phyloP scores from a whole-genome alignment of 768 basidiomycete species.

The Roridomyces roridus region DNA sequence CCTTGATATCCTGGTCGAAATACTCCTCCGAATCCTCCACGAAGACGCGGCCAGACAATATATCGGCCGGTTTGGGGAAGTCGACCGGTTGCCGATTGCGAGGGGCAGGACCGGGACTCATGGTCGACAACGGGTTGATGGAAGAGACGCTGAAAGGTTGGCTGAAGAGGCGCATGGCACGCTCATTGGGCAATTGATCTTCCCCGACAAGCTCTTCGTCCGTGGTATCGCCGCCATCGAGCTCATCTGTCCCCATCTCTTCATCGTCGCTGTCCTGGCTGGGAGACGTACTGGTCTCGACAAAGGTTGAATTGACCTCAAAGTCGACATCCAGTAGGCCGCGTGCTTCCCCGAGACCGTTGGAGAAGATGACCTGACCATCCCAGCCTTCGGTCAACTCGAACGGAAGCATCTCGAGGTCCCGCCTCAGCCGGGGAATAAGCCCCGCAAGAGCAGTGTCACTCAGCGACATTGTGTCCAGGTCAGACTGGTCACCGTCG shows the following conservation, averaged over 20 bases:
- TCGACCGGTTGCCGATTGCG: slow-evolving; percentile 40
- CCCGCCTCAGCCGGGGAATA: slow-evolving; percentile 35
- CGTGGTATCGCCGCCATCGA: slow-evolving; percentile 70
- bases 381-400: slow-evolving; percentile 78
- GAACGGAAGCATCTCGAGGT: slow-evolving; percentile 54
- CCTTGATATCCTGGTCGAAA: slow-evolving; percentile 35
- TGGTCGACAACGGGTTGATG: slow-evolving; percentile 79
- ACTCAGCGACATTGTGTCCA: slow-evolving; percentile 39
- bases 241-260: slow-evolving; percentile 54
- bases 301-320: slow-evolving; percentile 63
- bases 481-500: slow-evolving; percentile 53
- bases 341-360: slow-evolving; percentile 60
- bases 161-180: slow-evolving; percentile 74
- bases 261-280: slow-evolving; percentile 59
- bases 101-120: slow-evolving; percentile 60
- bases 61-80: slow-evolving; percentile 70
- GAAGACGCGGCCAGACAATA: slow-evolving; percentile 65
- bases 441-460: slow-evolving; percentile 36
- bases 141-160: slow-evolving; percentile 67
- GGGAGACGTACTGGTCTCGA: slow-evolving; percentile 54
- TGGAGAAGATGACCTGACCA: slow-evolving; percentile 76
- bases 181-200: slow-evolving; percentile 74
- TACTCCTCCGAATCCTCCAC: slow-evolving; percentile 55
- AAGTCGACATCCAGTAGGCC: slow-evolving; percentile 75
- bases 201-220: slow-evolving; percentile 86